Conservation (phyloP, 2,329 filamentous ascomycete species). For the Fusarium sterilihyphosum region DNA sequence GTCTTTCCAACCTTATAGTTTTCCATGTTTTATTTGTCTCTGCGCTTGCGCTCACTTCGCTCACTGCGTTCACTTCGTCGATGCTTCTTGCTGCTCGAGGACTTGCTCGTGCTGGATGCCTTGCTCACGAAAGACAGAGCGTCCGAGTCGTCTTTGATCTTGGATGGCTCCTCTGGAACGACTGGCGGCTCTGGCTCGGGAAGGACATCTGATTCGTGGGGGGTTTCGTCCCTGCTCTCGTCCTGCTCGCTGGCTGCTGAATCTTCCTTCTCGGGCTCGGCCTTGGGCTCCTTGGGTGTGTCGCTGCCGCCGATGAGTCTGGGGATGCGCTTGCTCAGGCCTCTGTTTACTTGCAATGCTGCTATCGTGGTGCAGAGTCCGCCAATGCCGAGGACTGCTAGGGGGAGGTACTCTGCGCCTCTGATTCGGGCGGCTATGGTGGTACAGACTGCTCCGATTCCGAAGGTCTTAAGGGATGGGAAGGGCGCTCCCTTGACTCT, state of each 20-base stretch:
- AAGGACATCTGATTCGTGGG: conserved; percentile 5
- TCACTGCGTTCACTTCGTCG: conserved; percentile 22
- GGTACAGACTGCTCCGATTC: not conserved
- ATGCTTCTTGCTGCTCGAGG: conserved; percentile 26
- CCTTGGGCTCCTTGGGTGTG: conserved; percentile 17
- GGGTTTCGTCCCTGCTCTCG: conserved; percentile 12
- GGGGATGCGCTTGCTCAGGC: conserved; percentile 20
- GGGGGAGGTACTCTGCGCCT: conserved; percentile 19
- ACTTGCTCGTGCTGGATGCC: conserved; percentile 19
- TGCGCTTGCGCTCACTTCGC: conserved; percentile 30
- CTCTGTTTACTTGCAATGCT: conserved; percentile 17
- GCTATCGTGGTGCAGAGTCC: conserved; percentile 26
- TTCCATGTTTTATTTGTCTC: conserved; percentile 13
- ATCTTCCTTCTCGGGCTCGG: conserved; percentile 22
- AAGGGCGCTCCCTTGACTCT: conserved; percentile 24
- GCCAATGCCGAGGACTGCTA: conserved; percentile 21
- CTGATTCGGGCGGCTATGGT: conserved; percentile 15
- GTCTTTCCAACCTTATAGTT: conserved; percentile 19
- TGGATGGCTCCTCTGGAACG: conserved; percentile 7
- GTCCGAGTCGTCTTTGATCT: conserved; percentile 18
- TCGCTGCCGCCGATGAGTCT: conserved; percentile 23
- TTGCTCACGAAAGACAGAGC: conserved; percentile 11
- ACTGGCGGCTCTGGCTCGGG: not conserved
- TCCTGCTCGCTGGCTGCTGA: conserved; percentile 24
- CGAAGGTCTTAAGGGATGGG: conserved; percentile 16